phyloP scores from a whole-genome alignment of 257 asterid species.

The Perilla frutescens region DNA sequence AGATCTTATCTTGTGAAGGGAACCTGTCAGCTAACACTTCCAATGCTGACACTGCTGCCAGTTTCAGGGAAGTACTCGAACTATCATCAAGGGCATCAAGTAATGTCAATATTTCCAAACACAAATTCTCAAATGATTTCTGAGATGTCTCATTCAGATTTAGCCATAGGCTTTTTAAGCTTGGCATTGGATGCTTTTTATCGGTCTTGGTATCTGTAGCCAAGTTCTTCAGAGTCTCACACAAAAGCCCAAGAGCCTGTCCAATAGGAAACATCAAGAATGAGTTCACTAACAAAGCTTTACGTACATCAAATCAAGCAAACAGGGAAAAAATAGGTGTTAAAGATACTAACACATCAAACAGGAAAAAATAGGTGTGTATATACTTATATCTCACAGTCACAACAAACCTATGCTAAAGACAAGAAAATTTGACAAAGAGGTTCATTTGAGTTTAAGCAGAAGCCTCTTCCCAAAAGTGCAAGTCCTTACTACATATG shows the following conservation, averaged over 20 bases:
- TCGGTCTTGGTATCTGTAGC: conserved; percentile 44
- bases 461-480: conserved; percentile 16
- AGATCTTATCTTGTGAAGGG: conserved; percentile 65
- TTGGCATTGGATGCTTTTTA: conserved; percentile 53
- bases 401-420: conserved; percentile 2
- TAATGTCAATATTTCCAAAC: conserved; percentile 62
- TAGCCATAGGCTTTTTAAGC: conserved; percentile 64
- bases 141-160: conserved; percentile 57
- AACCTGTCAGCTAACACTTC: conserved; percentile 67
- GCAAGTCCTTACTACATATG: background rate
- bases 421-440: background rate
- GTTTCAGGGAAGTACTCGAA: conserved; percentile 58
- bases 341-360: background rate
- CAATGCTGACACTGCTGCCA: conserved; percentile 73
- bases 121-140: conserved; percentile 54
- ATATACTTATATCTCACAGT: background rate
- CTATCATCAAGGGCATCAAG: conserved; percentile 57
- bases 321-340: background rate
- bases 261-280: conserved; percentile 26
- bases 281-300: conserved; percentile 27
- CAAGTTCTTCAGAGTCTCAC: conserved; percentile 70
- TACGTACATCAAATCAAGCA: background rate
- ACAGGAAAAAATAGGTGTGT: no score
- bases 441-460: background rate
- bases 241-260: conserved; percentile 89